phyloP scores from a whole-genome alignment of 225 moss, liverwort and hornwort genomes.

The Marchantia polymorpha region DNA sequence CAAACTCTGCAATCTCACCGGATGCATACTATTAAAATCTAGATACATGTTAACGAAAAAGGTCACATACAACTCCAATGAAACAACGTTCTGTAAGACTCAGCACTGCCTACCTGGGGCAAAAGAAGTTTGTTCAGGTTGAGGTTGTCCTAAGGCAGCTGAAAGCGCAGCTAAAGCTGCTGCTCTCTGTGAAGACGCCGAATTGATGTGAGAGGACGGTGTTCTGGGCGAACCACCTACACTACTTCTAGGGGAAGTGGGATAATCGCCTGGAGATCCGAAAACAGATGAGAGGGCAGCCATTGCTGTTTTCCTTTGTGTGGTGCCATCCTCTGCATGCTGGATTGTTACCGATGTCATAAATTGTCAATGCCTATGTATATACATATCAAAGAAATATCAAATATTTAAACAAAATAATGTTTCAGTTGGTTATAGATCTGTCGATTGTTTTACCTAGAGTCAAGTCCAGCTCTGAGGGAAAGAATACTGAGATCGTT shows the following conservation, averaged over 20 bases:
- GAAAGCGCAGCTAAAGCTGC: slow-evolving; percentile 94
- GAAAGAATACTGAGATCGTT: too few species aligned
- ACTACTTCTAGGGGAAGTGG: slow-evolving; percentile 21
- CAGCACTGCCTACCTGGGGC: slow-evolving; percentile 23
- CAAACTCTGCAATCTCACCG: not conserved
- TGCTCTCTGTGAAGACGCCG: slow-evolving; percentile 72
- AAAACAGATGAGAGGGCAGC: slow-evolving; percentile 80
- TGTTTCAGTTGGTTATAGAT: not conserved
- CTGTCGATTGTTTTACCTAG: too few species aligned
- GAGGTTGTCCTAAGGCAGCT: slow-evolving; percentile 50
- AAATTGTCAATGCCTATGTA: not conserved
- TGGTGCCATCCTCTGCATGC: slow-evolving; percentile 54
- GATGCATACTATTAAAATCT: not conserved
- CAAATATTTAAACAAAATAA: not conserved
- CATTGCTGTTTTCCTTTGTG: slow-evolving; percentile 93
- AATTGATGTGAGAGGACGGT: slow-evolving; percentile 22
- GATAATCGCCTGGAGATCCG: slow-evolving; percentile 37
- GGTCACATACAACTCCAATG: not conserved
- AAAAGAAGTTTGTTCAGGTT: slow-evolving; percentile 19
- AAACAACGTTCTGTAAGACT: not conserved
- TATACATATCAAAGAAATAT: not conserved
- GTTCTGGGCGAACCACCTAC: slow-evolving; percentile 22
- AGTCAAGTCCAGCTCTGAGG: too few species aligned
- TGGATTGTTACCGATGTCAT: slow-evolving; percentile 21
- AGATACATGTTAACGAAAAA: not conserved